Evolutionary conservation across 768 basidiomycete species (phyloP).

Genomic region (Porphyrellus cyaneotinctus): DNA sequence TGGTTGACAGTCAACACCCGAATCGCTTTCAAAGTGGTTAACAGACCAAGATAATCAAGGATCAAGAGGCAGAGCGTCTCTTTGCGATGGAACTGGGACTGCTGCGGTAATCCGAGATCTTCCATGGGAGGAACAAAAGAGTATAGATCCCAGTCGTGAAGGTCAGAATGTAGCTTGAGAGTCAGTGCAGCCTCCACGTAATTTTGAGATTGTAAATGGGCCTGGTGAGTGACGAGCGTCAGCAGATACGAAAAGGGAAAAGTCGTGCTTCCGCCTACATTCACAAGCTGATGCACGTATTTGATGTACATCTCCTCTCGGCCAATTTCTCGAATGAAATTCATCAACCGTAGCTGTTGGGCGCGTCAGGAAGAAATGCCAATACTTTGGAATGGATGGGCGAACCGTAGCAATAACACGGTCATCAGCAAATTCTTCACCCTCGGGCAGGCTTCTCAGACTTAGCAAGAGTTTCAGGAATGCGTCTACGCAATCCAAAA

Average conservation of each 20-base stretch:
- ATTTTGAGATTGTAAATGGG: constrained; percentile 85
- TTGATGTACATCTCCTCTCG: constrained; percentile 93
- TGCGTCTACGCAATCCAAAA: constrained; percentile 85
- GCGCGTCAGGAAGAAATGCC: constrained; percentile 8
- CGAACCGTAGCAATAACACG: constrained; percentile 85
- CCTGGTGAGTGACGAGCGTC: constrained; percentile 41
- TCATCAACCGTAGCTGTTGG: constrained; percentile 77
- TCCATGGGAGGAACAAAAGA: constrained; percentile 83
- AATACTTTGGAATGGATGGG: neutral
- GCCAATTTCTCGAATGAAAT: constrained; percentile 89
- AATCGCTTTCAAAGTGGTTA: neutral
- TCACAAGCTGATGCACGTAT: constrained; percentile 93
- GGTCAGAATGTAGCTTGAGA: constrained; percentile 88
- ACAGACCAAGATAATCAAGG: constrained; percentile 85
- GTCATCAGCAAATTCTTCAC: constrained; percentile 93
- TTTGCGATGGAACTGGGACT: constrained; percentile 91
- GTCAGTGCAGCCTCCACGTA: constrained; percentile 92
- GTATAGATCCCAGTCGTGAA: constrained; percentile 86
- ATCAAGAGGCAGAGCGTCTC: constrained; percentile 89
- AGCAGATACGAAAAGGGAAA: neutral
- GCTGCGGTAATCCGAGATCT: constrained; percentile 84
- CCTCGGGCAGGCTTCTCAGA: constrained; percentile 84
- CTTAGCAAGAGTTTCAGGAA: constrained; percentile 90
- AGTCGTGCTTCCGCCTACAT: constrained; percentile 45
- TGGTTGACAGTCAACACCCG: constrained; percentile 1